Evolutionary conservation across 1,284 basidiomycete species (phyloP).

Genomic region (Trichosporon ovoides): DNA sequence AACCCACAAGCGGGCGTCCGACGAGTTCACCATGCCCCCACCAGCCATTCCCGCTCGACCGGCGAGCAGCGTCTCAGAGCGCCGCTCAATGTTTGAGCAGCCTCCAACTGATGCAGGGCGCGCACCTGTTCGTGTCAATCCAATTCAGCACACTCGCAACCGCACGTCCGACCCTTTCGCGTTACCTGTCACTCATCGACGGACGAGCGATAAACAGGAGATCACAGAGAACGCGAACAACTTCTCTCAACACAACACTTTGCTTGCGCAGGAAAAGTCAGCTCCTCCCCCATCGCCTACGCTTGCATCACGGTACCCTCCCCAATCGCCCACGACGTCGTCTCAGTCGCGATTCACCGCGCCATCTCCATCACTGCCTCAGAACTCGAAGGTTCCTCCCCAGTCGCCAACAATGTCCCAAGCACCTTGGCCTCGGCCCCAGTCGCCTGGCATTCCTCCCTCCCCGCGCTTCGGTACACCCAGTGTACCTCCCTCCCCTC

Average conservation of each 20-base stretch:
- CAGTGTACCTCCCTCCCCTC: neutral
- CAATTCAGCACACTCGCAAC: neutral
- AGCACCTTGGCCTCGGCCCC: neutral
- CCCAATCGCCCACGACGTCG: neutral
- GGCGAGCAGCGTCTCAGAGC: neutral
- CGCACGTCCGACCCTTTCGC: constrained; percentile 2
- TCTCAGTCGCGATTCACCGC: too few relatives aligned
- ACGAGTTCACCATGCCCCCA: neutral
- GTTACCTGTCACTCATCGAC: constrained; percentile 1
- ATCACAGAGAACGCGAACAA: neutral
- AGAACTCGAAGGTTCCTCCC: neutral
- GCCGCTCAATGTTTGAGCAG: constrained; percentile 1
- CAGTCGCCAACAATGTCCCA: neutral
- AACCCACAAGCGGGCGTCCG: neutral
- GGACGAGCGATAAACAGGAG: neutral
- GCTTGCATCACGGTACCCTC: neutral
- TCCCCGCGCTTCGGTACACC: neutral
- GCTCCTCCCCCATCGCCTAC: neutral
- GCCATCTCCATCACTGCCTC: too few relatives aligned
- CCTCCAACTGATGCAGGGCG: neutral
- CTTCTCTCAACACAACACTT: neutral
- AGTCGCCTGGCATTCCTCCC: neutral
- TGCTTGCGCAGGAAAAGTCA: too few relatives aligned
- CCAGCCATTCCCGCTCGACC: neutral
- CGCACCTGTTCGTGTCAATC: neutral